These are phyloP conservation scores for Cytospora schulzeri DNA, from an alignment of 2,329 filamentous ascomycete species.

Conservation along the genomic window DNA sequence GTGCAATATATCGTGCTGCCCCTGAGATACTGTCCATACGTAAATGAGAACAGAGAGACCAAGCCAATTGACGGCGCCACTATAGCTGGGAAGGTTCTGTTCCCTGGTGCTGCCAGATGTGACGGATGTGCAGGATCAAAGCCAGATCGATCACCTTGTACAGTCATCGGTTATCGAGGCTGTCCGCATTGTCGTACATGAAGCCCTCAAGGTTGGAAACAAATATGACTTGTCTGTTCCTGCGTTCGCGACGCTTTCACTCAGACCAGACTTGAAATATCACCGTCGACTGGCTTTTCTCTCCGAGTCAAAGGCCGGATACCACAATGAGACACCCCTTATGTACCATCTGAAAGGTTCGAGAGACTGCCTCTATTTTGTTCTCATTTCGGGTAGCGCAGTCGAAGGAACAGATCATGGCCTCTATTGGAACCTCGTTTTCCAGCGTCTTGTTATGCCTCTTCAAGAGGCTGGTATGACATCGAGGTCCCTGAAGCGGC, in stretches of 20 bases:
- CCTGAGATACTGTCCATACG: too few relatives aligned
- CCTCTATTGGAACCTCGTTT: too few relatives aligned
- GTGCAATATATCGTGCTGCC: not conserved
- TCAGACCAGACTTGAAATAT: not conserved
- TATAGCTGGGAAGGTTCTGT: not conserved
- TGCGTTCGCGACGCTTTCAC: not conserved
- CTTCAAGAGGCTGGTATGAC: too few relatives aligned
- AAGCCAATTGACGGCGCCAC: not conserved
- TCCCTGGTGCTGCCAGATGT: not conserved
- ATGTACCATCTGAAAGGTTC: too few relatives aligned
- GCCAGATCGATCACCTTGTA: conserved; percentile 11
- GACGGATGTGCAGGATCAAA: not conserved
- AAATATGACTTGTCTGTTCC: not conserved
- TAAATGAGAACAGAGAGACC: not conserved
- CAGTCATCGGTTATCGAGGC: not conserved
- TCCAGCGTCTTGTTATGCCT: too few relatives aligned
- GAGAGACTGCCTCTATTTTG: too few relatives aligned
- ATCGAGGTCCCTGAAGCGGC: too few relatives aligned
- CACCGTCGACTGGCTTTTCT: not conserved
- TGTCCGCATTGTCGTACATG: not conserved
- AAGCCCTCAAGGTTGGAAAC: too few relatives aligned
- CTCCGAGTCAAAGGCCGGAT: too few relatives aligned
- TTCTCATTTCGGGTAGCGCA: too few relatives aligned
- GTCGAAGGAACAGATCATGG: too few relatives aligned
- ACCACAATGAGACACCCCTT: too few relatives aligned